Base-by-base conservation (phyloP, 108 stramenopile genomes). In the Stephanodiscus triporus region DNA sequence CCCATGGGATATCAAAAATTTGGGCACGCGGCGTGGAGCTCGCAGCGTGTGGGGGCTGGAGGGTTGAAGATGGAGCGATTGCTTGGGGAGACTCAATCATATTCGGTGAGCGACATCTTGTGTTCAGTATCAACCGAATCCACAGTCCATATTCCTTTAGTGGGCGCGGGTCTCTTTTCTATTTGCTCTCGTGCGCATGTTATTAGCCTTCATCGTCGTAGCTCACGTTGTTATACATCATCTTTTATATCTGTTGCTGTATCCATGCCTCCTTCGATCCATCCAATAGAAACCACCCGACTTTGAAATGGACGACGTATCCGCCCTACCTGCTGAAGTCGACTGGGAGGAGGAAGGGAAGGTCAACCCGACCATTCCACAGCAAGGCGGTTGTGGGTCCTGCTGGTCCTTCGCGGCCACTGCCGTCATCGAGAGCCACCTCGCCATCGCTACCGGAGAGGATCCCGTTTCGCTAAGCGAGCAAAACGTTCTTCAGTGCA, bases 321-420 rank as follows among this genome's bases (percentile, higher is more conserved):
- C 65, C 14, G 14, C 27, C 16, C 79, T 97, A 4, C 95, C 97
- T 32, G 51, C 62, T 34, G 61, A 63, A 17, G 77, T 95, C n/a
- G 97, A 97, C 77, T 97, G 97, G 97, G 66, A 89, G 19, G 49
- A 63, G 8, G 68, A 83, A 49, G 80, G 80, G 24, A 69, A 78
- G 20, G 89, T 94, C 4, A 86, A 86, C 10, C 85, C 91, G 34
- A 75, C 76, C 6, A 87, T 93, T 54, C 94, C 95, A 38, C 72
- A 89, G 59, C 96, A 97, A 72, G 93, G 90, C 10, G 60, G 24
- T 4, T 97, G 96, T 72, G 96, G 94, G 11, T 77, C 72, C 4
- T 97, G 96, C 72, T 97, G 96, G 96, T 86, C 94, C 14, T 91
- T 95, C 73, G 91, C 91, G 11, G 65, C 89, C 20, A 85, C 88